A percentile compares a stretch with the other conserved stretches of the same genome.
Evolutionary conservation across 78 protist species (phyloP).

Genomic region (Planoprotostelium fungivorum): DNA sequence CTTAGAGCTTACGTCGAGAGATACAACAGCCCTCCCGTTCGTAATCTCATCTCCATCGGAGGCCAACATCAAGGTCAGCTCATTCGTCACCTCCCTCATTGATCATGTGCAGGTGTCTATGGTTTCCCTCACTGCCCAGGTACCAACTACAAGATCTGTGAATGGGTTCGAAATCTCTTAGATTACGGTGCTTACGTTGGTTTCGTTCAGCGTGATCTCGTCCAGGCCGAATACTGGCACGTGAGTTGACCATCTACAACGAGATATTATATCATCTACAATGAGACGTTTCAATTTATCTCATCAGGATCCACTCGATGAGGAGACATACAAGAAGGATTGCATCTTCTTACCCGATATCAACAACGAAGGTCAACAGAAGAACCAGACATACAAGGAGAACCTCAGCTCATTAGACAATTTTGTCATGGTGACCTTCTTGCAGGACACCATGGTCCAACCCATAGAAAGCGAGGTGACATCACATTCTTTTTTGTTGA

Average conservation of each 20-base stretch:
- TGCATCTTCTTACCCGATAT: conserved; percentile 59
- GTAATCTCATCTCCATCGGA: conserved; percentile 65
- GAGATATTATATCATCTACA: neutral
- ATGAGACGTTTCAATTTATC: conserved; percentile 14
- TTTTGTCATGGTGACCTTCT: conserved; percentile 54
- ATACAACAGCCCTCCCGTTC: conserved; percentile 62
- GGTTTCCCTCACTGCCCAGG: conserved; percentile 31
- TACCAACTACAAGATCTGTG: conserved; percentile 15
- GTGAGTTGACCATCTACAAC: conserved; percentile 13
- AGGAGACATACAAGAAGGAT: conserved; percentile 21
- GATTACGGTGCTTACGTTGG: conserved; percentile 42
- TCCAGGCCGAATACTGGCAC: conserved; percentile 76
- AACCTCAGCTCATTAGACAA: conserved; percentile 31
- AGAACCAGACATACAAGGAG: conserved; percentile 59
- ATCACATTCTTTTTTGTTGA: conserved; percentile 3
- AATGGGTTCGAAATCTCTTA: conserved; percentile 13
- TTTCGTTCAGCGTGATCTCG: conserved; percentile 37
- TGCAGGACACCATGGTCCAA: conserved; percentile 60
- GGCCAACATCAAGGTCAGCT: conserved; percentile 77
- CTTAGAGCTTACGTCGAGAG: conserved; percentile 56
- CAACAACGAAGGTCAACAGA: conserved; percentile 37
- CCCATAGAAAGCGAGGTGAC: conserved; percentile 56
- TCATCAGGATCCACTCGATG: neutral
- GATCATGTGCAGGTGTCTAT: conserved; percentile 20
- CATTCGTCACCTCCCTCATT: neutral